A percentile compares a stretch with the other conserved stretches of the same genome.
phyloP scores from a whole-genome alignment of 139 green algal genomes.

The Tetradesmus lagerheimii region DNA sequence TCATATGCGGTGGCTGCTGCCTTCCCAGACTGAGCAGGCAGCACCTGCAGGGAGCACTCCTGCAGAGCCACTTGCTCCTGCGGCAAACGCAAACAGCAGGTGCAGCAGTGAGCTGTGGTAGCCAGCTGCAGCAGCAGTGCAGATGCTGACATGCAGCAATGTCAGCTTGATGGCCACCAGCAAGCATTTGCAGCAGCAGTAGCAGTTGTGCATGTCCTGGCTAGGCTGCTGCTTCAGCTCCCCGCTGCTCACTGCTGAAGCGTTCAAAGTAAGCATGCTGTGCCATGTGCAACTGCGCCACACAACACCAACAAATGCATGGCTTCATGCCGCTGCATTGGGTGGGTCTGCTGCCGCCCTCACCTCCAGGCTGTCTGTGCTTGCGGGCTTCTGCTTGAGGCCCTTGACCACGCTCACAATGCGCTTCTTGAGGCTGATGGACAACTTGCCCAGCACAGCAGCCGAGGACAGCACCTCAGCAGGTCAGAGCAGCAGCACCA shows the following conservation, averaged over 20 bases:
- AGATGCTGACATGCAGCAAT: too few relatives aligned
- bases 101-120: background rate
- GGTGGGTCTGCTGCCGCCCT: background rate
- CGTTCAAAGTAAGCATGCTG: too few relatives aligned
- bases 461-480: background rate
- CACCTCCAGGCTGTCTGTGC: slow-evolving; percentile 19
- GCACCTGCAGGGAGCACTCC: background rate
- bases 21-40: background rate
- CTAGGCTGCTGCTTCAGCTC: too few relatives aligned
- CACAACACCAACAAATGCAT: background rate
- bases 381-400: slow-evolving; percentile 30
- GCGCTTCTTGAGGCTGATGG: slow-evolving; percentile 30
- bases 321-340: too few relatives aligned
- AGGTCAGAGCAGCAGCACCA: background rate
- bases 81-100: background rate
- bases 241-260: too few relatives aligned
- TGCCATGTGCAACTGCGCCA: too few relatives aligned
- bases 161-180: background rate
- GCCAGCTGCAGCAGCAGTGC: background rate
- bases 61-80: background rate
- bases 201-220: too few relatives aligned
- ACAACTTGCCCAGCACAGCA: background rate
- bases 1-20: slow-evolving; percentile 12
- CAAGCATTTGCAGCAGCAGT: background rate
- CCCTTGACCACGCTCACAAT: slow-evolving; percentile 17